Base-by-base conservation (phyloP, 352 stramenopile species). In the Saprolegnia diclina region DNA sequence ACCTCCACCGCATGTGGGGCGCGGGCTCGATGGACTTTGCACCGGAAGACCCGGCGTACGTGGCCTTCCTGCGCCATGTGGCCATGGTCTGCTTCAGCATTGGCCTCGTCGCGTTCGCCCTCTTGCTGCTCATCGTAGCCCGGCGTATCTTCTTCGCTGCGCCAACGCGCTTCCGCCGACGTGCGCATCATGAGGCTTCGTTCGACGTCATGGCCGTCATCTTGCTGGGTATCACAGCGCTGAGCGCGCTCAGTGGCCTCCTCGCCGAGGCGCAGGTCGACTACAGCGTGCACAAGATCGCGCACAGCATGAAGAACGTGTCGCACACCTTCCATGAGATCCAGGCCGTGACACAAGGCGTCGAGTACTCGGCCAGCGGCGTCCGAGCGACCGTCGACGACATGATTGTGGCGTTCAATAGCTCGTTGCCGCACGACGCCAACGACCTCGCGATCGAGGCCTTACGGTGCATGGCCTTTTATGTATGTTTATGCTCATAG, bases 221-320 rank as follows among this genome's bases (percentile, higher is more conserved):
- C 24, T 57, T 93, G 55, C 74, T 93, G 45, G 85, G 81, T 14
- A 82, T 93, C 67, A 74, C 90, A 48, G 85, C 85, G 7, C 79
- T 93, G 56, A 90, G 79, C 44, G 78, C 85, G 13, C 69, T 93
- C 11, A 82, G 80, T 9, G 85, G 85, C 11, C 73, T 93, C 16
- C 68, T 93, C 35, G 85, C 83, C 56, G 83, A 91, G 71, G 85
- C 81, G 32, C 85, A 93, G 57, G 82, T 91, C 32, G 83, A 93
- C 73, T 93, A 93, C 79, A 90, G 83, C 59, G 80, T 83, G n/a
- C 77, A 84, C 10, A 76, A 90, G 35, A 76, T 91, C 62, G 76
- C 78, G 45, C 77, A 88, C 56, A 85, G 82, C 21, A 90, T 93
- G 83, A 78, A 74, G 44, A 93, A 93, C 67, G 79, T 76, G 3